A percentile compares a stretch with the other conserved stretches of the same genome.
phyloP scores from a whole-genome alignment of 305 asterid species.

The Ruellia speciosa region DNA sequence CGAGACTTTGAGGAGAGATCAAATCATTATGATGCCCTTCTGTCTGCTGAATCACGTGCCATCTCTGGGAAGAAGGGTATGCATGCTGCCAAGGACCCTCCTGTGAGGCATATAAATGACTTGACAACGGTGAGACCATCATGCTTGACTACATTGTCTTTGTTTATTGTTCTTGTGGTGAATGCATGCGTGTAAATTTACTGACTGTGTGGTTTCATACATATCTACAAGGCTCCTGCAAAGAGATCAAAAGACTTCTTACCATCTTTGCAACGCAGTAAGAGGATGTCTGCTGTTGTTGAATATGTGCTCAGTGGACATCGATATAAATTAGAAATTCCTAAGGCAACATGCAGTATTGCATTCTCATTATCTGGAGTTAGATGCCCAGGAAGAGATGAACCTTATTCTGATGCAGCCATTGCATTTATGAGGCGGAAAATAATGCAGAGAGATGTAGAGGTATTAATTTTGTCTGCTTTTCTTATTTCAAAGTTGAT shows the following conservation, averaged over 20 bases:
- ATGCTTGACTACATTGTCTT: conserved; percentile 10
- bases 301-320: conserved; percentile 98
- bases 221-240: conserved; percentile 47
- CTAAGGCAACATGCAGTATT: conserved; percentile 88
- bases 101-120: conserved; percentile 77
- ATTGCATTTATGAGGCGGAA: conserved; percentile 94
- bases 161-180: neutral
- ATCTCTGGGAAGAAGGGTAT: conserved; percentile 75
- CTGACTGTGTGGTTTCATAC: conserved; percentile 12
- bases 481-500: conserved; percentile 2
- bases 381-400: conserved; percentile 93
- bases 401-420: conserved; percentile 88
- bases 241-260: conserved; percentile 87
- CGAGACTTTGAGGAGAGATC: conserved; percentile 98
- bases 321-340: conserved; percentile 71
- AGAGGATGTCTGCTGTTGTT: conserved; percentile 88
- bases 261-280: conserved; percentile 79
- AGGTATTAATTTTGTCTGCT: conserved; percentile 39
- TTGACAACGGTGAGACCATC: conserved; percentile 60
- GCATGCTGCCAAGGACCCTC: conserved; percentile 88
- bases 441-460: conserved; percentile 99
- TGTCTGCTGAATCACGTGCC: conserved; percentile 87
- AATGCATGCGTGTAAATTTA: conserved; percentile 8
- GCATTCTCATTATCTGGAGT: conserved; percentile 95
- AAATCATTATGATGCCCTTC: conserved; percentile 76